These are phyloP conservation scores for Agaricus bisporus DNA, from an alignment of 768 basidiomycete species.

Conservation along the genomic window DNA sequence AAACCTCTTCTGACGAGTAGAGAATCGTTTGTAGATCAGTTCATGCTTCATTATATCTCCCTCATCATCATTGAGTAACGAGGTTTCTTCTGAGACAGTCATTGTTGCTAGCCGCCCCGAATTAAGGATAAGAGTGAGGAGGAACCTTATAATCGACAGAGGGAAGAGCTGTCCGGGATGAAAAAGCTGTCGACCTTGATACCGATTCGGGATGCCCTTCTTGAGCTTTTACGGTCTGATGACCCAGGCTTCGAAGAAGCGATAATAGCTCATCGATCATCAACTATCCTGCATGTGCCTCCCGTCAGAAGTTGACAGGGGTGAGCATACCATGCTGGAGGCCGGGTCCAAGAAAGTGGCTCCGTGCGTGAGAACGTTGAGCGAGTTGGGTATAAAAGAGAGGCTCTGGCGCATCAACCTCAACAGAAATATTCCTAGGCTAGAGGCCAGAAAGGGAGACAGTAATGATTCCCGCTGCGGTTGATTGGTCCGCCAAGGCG, in stretches of 20 bases:
- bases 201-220: too few species aligned
- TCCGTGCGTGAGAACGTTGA: not conserved
- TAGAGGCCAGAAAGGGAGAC: too few species aligned
- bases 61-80: not conserved
- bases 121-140: not conserved
- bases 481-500: too few species aligned
- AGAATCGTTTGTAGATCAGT: constrained; percentile 42
- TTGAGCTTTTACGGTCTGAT: too few species aligned
- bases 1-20: constrained; percentile 30
- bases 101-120: not conserved
- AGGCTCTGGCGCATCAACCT: too few species aligned
- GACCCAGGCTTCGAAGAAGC: not conserved
- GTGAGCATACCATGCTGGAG: too few species aligned
- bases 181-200: too few species aligned
- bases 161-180: too few species aligned
- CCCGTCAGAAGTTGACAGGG: not conserved
- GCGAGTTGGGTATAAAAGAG: not conserved
- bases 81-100: constrained; percentile 4
- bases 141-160: too few species aligned
- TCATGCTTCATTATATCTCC: constrained; percentile 1
- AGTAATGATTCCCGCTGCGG: too few species aligned
- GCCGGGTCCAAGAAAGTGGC: not conserved
- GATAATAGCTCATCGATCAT: constrained; percentile 3
- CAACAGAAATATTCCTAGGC: too few species aligned
- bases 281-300: not conserved